Evolutionary conservation across 805 yeast species (phyloP).

Genomic region (Candida anglica): DNA sequence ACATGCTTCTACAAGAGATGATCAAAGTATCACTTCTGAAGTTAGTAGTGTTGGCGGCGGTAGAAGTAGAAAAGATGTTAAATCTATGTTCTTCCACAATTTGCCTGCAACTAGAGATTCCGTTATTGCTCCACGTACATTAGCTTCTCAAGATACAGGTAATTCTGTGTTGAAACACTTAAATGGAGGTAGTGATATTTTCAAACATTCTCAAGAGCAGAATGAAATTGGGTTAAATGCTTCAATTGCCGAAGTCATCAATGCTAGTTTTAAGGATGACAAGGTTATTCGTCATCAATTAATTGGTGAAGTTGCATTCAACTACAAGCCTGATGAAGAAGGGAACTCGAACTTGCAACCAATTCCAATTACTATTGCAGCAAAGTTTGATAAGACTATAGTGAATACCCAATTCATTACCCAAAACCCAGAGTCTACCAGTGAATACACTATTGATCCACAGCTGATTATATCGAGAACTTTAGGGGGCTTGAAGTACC

Average conservation of each 20-base stretch:
- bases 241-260: conserved; percentile 81
- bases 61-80: conserved; percentile 37
- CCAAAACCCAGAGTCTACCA: conserved; percentile 15
- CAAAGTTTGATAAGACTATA: conserved; percentile 48
- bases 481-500: conserved; percentile 78
- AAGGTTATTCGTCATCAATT: conserved; percentile 53
- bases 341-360: conserved; percentile 9
- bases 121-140: conserved; percentile 12
- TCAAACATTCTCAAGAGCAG: conserved; percentile 41
- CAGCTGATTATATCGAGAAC: conserved; percentile 57
- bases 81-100: conserved; percentile 45
- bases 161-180: conserved; percentile 19
- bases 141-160: conserved; percentile 38
- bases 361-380: conserved; percentile 36
- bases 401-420: conserved; percentile 35
- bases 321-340: conserved; percentile 39
- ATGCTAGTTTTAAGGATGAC: conserved; percentile 73
- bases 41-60: conserved; percentile 9
- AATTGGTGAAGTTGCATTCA: conserved; percentile 84
- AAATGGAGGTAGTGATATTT: conserved; percentile 12
- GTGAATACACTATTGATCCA: conserved; percentile 43
- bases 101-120: conserved; percentile 38
- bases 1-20: conserved; percentile 24
- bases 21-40: conserved; percentile 4
- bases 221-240: conserved; percentile 68